A percentile compares a stretch with the other conserved stretches of the same genome.
Conservation (phyloP, 192 early-diverging fungal species). For the Helicostylum pulchrum region DNA sequence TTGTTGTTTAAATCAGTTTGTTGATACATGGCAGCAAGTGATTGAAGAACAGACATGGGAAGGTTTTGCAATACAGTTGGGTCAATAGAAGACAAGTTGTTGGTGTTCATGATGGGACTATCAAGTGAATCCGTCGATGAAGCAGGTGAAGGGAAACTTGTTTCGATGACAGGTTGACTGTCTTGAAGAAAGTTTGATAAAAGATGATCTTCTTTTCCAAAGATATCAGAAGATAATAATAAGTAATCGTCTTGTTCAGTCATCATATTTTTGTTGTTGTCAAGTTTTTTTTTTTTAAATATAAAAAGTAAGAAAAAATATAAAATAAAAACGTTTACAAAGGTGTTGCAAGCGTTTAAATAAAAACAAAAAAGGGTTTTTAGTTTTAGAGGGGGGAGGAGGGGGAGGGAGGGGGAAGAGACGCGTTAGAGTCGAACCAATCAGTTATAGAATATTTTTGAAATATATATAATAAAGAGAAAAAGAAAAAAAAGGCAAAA, state of each 20-base stretch:
- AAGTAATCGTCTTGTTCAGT: conserved; percentile 20
- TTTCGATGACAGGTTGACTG: neutral
- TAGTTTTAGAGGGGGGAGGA: neutral
- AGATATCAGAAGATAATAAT: conserved; percentile 17
- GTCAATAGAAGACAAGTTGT: neutral
- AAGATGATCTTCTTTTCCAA: conserved; percentile 22
- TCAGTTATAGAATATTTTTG: too few relatives aligned
- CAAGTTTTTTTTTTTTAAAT: conserved; percentile 9
- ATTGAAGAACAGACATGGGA: conserved; percentile 2
- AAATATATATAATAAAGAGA: too few relatives aligned
- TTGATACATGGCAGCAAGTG: conserved; percentile 7
- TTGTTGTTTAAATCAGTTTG: conserved; percentile 10
- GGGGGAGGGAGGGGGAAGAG: neutral
- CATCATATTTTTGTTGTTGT: neutral
- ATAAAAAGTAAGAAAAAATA: conserved; percentile 8
- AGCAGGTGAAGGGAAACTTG: conserved; percentile 18
- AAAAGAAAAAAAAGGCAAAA: too few relatives aligned
- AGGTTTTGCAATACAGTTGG: conserved; percentile 1
- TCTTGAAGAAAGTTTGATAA: conserved; percentile 18
- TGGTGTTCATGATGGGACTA: neutral
- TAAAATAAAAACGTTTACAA: neutral
- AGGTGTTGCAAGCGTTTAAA: neutral
- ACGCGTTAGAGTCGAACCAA: neutral
- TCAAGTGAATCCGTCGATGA: conserved; percentile 16
- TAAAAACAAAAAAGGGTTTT: conserved; percentile 3